These are phyloP conservation scores for Diaporthe helianthi DNA, from an alignment of 2,329 filamentous ascomycete genomes.

Conservation along the genomic window DNA sequence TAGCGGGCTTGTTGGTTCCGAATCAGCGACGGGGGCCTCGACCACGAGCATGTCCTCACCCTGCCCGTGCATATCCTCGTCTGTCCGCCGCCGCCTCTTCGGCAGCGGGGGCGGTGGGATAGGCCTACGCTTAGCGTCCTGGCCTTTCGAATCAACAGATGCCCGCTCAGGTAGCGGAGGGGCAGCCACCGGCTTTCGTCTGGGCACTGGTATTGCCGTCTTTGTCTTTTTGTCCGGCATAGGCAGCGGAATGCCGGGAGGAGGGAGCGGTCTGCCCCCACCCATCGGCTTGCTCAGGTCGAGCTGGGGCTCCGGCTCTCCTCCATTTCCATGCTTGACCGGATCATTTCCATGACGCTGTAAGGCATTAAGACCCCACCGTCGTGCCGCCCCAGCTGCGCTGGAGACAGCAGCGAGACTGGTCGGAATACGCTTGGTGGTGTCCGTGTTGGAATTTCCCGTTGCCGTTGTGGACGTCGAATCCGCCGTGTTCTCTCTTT, in stretches of 20 bases:
- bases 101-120: conserved; percentile 58
- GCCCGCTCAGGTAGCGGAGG: conserved; percentile 40
- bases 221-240: conserved; percentile 68
- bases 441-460: conserved; percentile 40
- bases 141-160: conserved; percentile 26
- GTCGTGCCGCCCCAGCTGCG: conserved; percentile 61
- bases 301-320: conserved; percentile 41
- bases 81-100: conserved; percentile 49
- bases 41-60: conserved; percentile 67
- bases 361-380: conserved; percentile 66
- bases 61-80: conserved; percentile 44
- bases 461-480: conserved; percentile 47
- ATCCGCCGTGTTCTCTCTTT: conserved; percentile 48
- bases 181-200: conserved; percentile 67
- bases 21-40: conserved; percentile 66
- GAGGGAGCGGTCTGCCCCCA: conserved; percentile 80
- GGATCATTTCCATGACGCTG: conserved; percentile 56
- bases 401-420: conserved; percentile 60
- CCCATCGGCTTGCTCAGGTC: conserved; percentile 76
- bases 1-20: conserved; percentile 61
- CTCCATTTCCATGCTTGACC: conserved; percentile 38
- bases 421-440: conserved; percentile 53
- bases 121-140: conserved; percentile 40
- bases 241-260: conserved; percentile 80
- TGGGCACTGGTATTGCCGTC: conserved; percentile 64